Percentiles rank a stretch among this genome's conserved stretches.
Conservation (phyloP, 2,329 filamentous ascomycete genomes). For the Chlorencoelia australis region DNA sequence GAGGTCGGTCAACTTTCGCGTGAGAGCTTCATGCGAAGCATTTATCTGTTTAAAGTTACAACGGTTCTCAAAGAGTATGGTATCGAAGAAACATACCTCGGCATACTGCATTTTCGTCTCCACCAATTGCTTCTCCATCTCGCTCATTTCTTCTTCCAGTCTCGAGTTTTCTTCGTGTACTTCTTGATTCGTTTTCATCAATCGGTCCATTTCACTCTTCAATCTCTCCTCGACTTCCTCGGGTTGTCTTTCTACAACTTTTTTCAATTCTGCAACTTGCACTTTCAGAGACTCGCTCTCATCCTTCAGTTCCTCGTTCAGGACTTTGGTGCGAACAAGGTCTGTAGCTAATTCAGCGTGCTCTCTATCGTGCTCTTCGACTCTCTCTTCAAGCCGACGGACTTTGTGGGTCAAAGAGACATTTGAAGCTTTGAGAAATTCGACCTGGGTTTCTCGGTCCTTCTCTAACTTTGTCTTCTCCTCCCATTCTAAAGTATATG, state of each 20-base stretch:
- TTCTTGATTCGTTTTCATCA: slow-evolving; percentile 86
- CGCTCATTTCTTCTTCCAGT: slow-evolving; percentile 79
- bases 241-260: slow-evolving; percentile 82
- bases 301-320: slow-evolving; percentile 82
- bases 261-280: slow-evolving; percentile 75
- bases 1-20: slow-evolving; percentile 68
- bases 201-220: slow-evolving; percentile 75
- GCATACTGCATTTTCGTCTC: slow-evolving; percentile 91
- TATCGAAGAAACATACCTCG: slow-evolving; percentile 57
- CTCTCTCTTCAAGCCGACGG: slow-evolving; percentile 77
- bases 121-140: slow-evolving; percentile 88
- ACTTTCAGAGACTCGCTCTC: slow-evolving; percentile 80
- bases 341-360: slow-evolving; percentile 87
- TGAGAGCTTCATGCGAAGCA: slow-evolving; percentile 59
- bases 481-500: slow-evolving; percentile 83
- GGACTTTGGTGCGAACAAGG: slow-evolving; percentile 82
- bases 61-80: not conserved
- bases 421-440: slow-evolving; percentile 58
- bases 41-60: slow-evolving; percentile 45
- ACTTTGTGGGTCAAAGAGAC: slow-evolving; percentile 61
- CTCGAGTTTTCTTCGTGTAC: slow-evolving; percentile 88
- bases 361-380: slow-evolving; percentile 80
- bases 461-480: slow-evolving; percentile 77
- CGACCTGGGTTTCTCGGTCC: slow-evolving; percentile 73
- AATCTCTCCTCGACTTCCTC: slow-evolving; percentile 76